phyloP scores from a whole-genome alignment of 352 stramenopile genomes.

The Halophytophthora polymorphica region DNA sequence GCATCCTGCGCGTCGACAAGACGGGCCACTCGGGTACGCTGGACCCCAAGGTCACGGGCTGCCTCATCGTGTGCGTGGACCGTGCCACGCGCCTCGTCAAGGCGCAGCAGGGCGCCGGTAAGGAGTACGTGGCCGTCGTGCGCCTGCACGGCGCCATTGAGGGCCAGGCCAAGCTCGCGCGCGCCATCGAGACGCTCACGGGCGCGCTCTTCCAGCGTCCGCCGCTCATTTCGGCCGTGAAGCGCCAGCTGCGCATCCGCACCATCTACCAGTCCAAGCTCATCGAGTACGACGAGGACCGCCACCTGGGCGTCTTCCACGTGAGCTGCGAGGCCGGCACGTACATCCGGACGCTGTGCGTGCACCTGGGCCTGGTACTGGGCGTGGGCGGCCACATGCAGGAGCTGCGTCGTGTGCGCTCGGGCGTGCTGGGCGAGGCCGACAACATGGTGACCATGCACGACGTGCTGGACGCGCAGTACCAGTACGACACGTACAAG shows the following conservation, averaged over 20 bases:
- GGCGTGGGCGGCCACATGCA: slow-evolving; percentile 99
- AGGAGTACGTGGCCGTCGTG: slow-evolving; percentile 99
- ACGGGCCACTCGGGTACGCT: slow-evolving; percentile 99
- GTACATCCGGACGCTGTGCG: slow-evolving; percentile 99
- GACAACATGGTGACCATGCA: slow-evolving; percentile 99
- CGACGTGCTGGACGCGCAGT: slow-evolving; percentile 99
- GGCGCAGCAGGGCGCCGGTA: slow-evolving; percentile 94
- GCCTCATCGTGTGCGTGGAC: slow-evolving; percentile 99
- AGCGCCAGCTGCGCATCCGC: slow-evolving; percentile 98
- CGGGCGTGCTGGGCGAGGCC: slow-evolving; percentile 94
- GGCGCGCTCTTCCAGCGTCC: slow-evolving; percentile 99
- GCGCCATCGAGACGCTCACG: slow-evolving; percentile 98
- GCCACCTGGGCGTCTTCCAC: slow-evolving; percentile 97
- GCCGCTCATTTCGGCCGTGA: slow-evolving; percentile 99
- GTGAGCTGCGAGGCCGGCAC: slow-evolving; percentile 98
- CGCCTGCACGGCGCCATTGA: slow-evolving; percentile 97
- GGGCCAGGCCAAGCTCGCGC: slow-evolving; percentile 87
- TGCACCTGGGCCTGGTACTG: slow-evolving; percentile 97
- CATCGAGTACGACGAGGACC: slow-evolving; percentile 98
- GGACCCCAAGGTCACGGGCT: slow-evolving; percentile 99
- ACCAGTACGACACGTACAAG: slow-evolving; percentile 98
- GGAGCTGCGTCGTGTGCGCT: slow-evolving; percentile 97
- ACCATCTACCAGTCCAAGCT: slow-evolving; percentile 99
- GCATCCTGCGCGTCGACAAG: slow-evolving; percentile 99
- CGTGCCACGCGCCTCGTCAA: slow-evolving; percentile 93